A percentile compares a stretch with the other conserved stretches of the same genome.
These are phyloP conservation scores for Ophiosphaerella narmari DNA, from an alignment of 2,329 filamentous ascomycete species.

Conservation along the genomic window DNA sequence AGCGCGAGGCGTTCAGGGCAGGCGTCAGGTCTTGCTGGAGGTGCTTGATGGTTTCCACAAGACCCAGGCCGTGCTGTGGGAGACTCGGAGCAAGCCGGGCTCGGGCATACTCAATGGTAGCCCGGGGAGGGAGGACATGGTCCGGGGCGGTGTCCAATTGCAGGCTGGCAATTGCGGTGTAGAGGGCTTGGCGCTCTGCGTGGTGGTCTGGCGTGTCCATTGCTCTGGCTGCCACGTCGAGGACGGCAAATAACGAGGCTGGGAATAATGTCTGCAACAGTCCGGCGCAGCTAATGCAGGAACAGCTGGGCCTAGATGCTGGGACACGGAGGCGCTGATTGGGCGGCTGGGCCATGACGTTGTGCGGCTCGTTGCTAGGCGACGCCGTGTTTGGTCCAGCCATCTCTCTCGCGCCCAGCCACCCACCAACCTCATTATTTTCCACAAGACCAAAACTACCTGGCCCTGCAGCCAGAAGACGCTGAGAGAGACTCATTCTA, in stretches of 20 bases:
- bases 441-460: conserved; percentile 38
- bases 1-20: conserved; percentile 66
- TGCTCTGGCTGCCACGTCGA: conserved; percentile 28
- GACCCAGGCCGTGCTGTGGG: conserved; percentile 49
- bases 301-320: conserved; percentile 15
- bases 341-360: conserved; percentile 29
- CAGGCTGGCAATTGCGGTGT: conserved; percentile 28
- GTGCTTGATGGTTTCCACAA: conserved; percentile 50
- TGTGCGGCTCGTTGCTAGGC: conserved; percentile 20
- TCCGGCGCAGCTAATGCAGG: conserved; percentile 26
- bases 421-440: conserved; percentile 42
- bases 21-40: conserved; percentile 53
- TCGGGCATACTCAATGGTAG: conserved; percentile 37
- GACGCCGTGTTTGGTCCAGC: conserved; percentile 32
- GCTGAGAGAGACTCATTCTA: conserved; percentile 32
- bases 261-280: conserved; percentile 14
- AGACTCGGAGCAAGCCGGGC: conserved; percentile 44
- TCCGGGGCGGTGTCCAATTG: conserved; percentile 21
- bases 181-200: conserved; percentile 10
- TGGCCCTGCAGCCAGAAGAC: conserved; percentile 30
- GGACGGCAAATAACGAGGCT: conserved; percentile 28
- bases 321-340: conserved; percentile 20
- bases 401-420: conserved; percentile 34
- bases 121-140: conserved; percentile 42
- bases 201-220: too few relatives aligned